These are phyloP conservation scores for Globisporangium recalcitrans DNA, from an alignment of 352 stramenopile genomes.

Conservation along the genomic window DNA sequence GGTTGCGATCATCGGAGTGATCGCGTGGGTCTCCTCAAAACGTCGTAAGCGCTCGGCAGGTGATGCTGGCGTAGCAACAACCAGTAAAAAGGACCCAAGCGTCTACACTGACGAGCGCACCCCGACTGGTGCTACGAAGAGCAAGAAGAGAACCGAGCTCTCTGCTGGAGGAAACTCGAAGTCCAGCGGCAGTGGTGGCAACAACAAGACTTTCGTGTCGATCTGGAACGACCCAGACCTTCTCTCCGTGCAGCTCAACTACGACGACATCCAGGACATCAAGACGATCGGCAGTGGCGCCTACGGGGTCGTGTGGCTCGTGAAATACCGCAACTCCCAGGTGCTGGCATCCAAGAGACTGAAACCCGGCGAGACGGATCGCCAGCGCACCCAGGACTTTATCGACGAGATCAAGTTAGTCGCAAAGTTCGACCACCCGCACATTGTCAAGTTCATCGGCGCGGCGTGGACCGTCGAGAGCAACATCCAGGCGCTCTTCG, in stretches of 20 bases:
- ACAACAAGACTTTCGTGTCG: slow-evolving; percentile 11
- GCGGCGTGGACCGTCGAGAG: slow-evolving; percentile 46
- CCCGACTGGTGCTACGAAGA: neutral
- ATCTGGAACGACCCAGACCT: slow-evolving; percentile 45
- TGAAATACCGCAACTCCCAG: slow-evolving; percentile 29
- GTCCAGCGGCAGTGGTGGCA: neutral
- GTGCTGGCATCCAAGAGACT: slow-evolving; percentile 44
- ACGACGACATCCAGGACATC: slow-evolving; percentile 43
- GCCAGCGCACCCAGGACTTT: slow-evolving; percentile 37
- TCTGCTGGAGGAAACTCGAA: neutral
- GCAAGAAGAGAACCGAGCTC: neutral
- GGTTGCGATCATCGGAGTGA: neutral
- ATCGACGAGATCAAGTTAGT: slow-evolving; percentile 55
- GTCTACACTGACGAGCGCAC: slow-evolving; percentile 1
- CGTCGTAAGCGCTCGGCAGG: neutral
- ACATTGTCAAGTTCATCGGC: slow-evolving; percentile 40
- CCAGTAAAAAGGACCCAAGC: neutral
- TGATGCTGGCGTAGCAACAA: too few species aligned
- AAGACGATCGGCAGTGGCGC: slow-evolving; percentile 28
- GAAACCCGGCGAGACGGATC: slow-evolving; percentile 27
- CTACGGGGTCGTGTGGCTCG: slow-evolving; percentile 36
- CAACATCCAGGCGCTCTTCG: slow-evolving; percentile 51
- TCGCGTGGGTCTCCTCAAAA: slow-evolving; percentile 5
- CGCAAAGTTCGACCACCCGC: slow-evolving; percentile 42
- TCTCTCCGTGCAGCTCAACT: slow-evolving; percentile 35